Evolutionary conservation across 331 rosid species (phyloP).

Genomic region (Rosa hybrid): DNA sequence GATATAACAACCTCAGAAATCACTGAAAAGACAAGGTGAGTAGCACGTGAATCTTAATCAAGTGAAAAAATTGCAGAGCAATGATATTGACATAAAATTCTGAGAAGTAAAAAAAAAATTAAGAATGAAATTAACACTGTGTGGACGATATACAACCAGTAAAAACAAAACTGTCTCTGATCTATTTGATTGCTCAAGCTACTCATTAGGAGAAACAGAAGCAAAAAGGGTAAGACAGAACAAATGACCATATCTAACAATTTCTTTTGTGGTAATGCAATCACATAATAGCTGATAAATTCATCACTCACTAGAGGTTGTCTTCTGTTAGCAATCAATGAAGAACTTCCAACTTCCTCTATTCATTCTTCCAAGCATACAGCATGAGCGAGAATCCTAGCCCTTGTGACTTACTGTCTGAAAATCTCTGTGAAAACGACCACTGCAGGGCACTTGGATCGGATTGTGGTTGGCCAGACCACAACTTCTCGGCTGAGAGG

Average conservation of each 20-base stretch:
- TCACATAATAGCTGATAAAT: constrained; percentile 31
- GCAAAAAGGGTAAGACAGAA: constrained; percentile 29
- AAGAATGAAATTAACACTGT: constrained; percentile 22
- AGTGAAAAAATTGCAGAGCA: constrained; percentile 1
- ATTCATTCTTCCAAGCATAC: constrained; percentile 89
- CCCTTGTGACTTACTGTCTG: constrained; percentile 63
- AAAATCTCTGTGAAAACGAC: constrained; percentile 87
- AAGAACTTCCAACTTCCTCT: constrained; percentile 41
- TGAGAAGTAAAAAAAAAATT: constrained; percentile 2
- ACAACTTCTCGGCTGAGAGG: constrained; percentile 63
- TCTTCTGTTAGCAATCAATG: constrained; percentile 55
- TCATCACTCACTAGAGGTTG: constrained; percentile 47
- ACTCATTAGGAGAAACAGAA: constrained; percentile 22
- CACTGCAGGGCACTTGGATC: constrained; percentile 63
- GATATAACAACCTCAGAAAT: constrained; percentile 2
- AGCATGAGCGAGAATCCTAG: constrained; percentile 77
- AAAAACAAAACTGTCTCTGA: constrained; percentile 28
- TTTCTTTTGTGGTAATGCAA: constrained; percentile 36
- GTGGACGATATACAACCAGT: constrained; percentile 41
- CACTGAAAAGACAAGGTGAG: background rate
- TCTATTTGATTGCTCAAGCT: constrained; percentile 36
- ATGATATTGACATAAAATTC: constrained; percentile 11
- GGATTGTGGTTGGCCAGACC: constrained; percentile 55
- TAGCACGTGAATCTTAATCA: background rate
- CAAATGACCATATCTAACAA: constrained; percentile 32